A percentile compares a stretch with the other conserved stretches of the same genome.
phyloP scores from a whole-genome alignment of 306 rosid species.

The Trichosanthes truncata region DNA sequence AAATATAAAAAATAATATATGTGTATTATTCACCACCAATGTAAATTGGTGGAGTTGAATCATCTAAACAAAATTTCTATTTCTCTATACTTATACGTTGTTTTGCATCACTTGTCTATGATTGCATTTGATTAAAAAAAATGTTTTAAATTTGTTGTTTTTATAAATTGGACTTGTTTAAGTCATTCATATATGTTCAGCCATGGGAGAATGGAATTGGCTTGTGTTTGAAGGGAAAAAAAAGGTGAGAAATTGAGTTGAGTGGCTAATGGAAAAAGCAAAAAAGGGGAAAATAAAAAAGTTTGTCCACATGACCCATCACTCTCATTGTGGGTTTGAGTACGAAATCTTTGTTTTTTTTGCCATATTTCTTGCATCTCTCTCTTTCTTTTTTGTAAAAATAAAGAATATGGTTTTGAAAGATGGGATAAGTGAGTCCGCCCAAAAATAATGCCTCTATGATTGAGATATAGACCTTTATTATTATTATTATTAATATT shows the following conservation, averaged over 20 bases:
- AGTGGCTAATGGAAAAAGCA: not conserved
- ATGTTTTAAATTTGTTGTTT: not conserved
- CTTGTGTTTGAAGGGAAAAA: not conserved
- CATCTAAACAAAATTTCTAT: too few relatives aligned
- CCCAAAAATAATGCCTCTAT: slow-evolving; percentile 63
- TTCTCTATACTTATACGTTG: too few relatives aligned
- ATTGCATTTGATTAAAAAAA: too few relatives aligned
- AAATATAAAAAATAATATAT: too few relatives aligned
- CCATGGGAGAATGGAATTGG: not conserved
- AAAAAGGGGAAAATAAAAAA: not conserved
- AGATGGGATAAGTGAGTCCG: slow-evolving; percentile 17
- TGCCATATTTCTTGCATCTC: not conserved
- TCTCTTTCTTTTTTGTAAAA: not conserved
- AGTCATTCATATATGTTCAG: not conserved
- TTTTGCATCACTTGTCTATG: too few relatives aligned
- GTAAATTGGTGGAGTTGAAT: too few relatives aligned
- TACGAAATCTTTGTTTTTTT: slow-evolving; percentile 11
- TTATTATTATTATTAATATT: slow-evolving; percentile 24
- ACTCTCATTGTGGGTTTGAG: slow-evolving; percentile 5
- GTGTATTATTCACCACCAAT: too few relatives aligned
- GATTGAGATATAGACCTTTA: slow-evolving; percentile 72
- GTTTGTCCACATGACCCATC: not conserved
- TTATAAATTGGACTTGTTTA: not conserved
- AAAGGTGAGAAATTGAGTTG: not conserved
- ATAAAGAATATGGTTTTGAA: not conserved